Base-by-base conservation (phyloP, 2,329 filamentous ascomycete genomes). In the Aspergillus candidus region DNA sequence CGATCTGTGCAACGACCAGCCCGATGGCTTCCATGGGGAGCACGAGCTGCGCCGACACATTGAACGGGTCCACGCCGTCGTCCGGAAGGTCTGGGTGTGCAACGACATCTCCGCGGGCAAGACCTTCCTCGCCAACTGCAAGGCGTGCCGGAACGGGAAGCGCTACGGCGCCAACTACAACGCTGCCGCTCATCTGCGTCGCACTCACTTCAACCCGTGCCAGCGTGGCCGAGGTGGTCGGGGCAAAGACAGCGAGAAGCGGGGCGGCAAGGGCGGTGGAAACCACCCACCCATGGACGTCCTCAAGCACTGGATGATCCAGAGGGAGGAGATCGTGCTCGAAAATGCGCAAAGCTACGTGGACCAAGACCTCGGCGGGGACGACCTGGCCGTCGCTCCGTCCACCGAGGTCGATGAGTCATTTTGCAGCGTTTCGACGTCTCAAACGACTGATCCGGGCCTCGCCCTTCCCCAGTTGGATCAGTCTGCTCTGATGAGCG, bases 81-180 rank as follows among this genome's bases (percentile, higher is more conserved):
- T 71, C 11, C 74, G 77, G 49, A 80, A 78, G 46, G 79, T 80
- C 43, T 84, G 77, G 75, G 74, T 84, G 38, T 82, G 79, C 56
- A 71, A 79, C 32, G 80, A 84, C 50, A 76, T 75, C 17, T 70
- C 77, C 65, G 56, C 74, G 55, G 62, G 80, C 69, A 66, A 75
- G 77, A 69, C 77, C 67, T 83, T 89, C 33, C 77, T 97, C 30
- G 72, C 74, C 40, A 84, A 85, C 54, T 96, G 90, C 78, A 94
- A 94, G 67, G 79, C 86, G 38, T 97, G 91, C 65, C 77, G 76
- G 38, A 76, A 77, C 35, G 71, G 77, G 43, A 96, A 95, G 72
- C 77, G 79, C 46, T 97, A 97, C 56, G 86, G 86, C 3, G 87
- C 86, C 12, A 93, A 96, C 69, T 96, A 97, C 70, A 97, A 97